Conservation (phyloP, 2,329 filamentous ascomycete genomes). For the Cladophialophora bantiana region DNA sequence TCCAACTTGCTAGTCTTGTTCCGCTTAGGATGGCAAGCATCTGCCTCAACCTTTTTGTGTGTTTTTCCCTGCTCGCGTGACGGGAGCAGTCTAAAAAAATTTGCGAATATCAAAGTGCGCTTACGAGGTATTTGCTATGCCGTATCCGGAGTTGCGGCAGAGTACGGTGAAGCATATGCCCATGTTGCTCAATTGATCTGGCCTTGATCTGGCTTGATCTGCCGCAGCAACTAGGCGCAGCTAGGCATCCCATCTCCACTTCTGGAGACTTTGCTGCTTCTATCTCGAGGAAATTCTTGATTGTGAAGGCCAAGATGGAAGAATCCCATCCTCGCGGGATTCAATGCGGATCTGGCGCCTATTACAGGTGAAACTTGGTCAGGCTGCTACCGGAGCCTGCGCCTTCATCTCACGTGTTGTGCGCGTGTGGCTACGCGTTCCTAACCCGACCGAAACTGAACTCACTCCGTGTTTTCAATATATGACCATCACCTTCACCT, state of each 20-base stretch:
- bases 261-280: neutral
- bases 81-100: constrained; percentile 5
- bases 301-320: neutral
- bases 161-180: neutral
- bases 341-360: constrained; percentile 10
- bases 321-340: neutral
- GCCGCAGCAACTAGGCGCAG: neutral
- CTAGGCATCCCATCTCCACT: constrained; percentile 17
- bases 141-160: neutral
- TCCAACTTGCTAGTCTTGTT: constrained; percentile 23
- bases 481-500: neutral
- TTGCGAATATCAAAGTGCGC: constrained; percentile 3
- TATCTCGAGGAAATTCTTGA: neutral
- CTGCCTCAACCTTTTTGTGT: constrained; percentile 1
- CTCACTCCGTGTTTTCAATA: neutral
- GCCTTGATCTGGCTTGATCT: neutral
- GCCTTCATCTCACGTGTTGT: constrained; percentile 6
- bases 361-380: constrained; percentile 3
- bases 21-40: constrained; percentile 18
- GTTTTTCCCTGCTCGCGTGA: neutral
- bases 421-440: constrained; percentile 3
- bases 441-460: neutral
- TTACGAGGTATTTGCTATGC: neutral
- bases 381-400: constrained; percentile 22
- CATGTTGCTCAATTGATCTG: neutral